phyloP scores from a whole-genome alignment of 192 early-diverging fungal species.

The Lobosporangium transversale region DNA sequence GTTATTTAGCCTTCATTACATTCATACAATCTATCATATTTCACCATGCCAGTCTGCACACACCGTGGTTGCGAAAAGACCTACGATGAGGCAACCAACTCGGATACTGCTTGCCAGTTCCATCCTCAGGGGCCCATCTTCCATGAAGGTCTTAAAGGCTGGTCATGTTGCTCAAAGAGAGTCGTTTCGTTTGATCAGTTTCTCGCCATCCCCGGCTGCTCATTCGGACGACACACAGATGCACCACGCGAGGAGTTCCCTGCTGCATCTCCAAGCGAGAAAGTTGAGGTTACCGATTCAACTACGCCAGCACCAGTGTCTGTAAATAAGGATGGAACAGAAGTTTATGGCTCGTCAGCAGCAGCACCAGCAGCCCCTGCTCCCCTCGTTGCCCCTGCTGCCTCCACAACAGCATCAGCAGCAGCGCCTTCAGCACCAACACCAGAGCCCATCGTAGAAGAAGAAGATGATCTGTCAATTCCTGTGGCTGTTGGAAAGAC shows the following conservation, averaged over 20 bases:
- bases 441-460: constrained; percentile 65
- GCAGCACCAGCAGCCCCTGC: constrained; percentile 8
- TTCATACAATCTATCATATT: too few relatives aligned
- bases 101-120: constrained; percentile 83
- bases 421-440: constrained; percentile 39
- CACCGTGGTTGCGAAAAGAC: constrained; percentile 89
- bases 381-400: constrained; percentile 18
- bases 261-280: constrained; percentile 36
- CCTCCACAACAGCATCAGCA: constrained; percentile 29
- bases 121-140: constrained; percentile 93
- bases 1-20: too few relatives aligned
- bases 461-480: constrained; percentile 82
- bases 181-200: constrained; percentile 95
- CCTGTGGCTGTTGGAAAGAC: constrained; percentile 74
- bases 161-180: constrained; percentile 93
- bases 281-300: constrained; percentile 31
- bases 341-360: constrained; percentile 24
- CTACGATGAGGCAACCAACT: constrained; percentile 79
- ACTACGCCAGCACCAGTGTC: constrained; percentile 32
- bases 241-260: constrained; percentile 36
- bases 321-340: constrained; percentile 32
- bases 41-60: constrained; percentile 70
- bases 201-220: constrained; percentile 88
- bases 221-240: constrained; percentile 74
- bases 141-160: constrained; percentile 96